phyloP scores from a whole-genome alignment of 2,329 filamentous ascomycete species.

The Thelonectria olida region DNA sequence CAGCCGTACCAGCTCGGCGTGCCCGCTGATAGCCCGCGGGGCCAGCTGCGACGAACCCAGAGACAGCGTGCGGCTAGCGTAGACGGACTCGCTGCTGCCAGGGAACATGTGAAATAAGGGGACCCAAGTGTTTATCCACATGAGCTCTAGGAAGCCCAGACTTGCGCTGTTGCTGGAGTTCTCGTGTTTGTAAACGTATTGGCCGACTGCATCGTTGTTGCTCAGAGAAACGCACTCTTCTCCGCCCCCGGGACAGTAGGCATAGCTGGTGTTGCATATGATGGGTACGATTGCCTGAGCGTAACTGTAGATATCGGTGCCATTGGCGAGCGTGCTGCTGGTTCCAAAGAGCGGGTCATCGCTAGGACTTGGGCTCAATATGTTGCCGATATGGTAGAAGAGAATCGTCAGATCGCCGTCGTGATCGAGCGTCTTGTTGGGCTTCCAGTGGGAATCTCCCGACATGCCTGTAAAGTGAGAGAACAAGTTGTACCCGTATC shows the following conservation, averaged over 20 bases:
- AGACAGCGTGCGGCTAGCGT: constrained; percentile 1
- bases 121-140: not conserved
- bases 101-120: not conserved
- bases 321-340: not conserved
- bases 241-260: not conserved
- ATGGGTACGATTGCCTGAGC: not conserved
- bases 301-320: not conserved
- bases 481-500: not conserved
- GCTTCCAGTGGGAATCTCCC: not conserved
- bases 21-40: not conserved
- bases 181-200: not conserved
- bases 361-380: not conserved
- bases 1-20: not conserved
- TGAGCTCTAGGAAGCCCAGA: not conserved
- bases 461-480: not conserved
- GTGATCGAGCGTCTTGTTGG: not conserved
- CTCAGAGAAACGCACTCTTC: not conserved
- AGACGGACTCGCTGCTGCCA: constrained; percentile 1
- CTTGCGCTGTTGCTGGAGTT: not conserved
- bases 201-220: not conserved
- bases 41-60: constrained; percentile 1
- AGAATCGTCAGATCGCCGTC: constrained; percentile 1
- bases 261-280: constrained; percentile 3
- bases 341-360: not conserved
- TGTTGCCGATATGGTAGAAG: constrained; percentile 3